Conservation (phyloP, 1,284 basidiomycete genomes). For the Trametes polyzona region DNA sequence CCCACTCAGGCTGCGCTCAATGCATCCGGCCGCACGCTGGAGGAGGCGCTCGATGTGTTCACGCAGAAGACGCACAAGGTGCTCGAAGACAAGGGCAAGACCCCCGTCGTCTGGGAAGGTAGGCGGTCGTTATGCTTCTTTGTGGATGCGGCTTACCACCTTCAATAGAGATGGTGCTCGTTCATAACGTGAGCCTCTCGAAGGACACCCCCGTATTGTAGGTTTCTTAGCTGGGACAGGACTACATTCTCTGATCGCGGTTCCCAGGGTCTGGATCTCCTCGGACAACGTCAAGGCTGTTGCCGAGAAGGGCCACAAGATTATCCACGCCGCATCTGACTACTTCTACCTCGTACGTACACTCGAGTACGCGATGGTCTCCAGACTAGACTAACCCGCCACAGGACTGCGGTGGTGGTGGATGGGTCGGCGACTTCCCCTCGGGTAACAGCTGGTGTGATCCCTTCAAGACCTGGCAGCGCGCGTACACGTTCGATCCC, state of each 20-base stretch:
- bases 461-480: conserved; percentile 80
- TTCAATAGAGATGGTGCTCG: conserved; percentile 68
- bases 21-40: conserved; percentile 54
- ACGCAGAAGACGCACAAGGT: conserved; percentile 55
- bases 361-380: not conserved
- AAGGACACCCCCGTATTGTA: conserved; percentile 75
- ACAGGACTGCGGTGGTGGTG: conserved; percentile 82
- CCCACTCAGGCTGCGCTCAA: conserved; percentile 58
- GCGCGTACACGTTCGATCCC: conserved; percentile 78
- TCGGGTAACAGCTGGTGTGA: conserved; percentile 64
- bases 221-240: conserved; percentile 20
- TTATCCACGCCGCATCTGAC: conserved; percentile 59
- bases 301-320: conserved; percentile 49
- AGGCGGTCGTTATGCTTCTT: conserved; percentile 14
- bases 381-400: not conserved
- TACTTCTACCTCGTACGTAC: conserved; percentile 61
- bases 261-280: conserved; percentile 58
- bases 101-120: conserved; percentile 76
- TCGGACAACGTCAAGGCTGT: conserved; percentile 49
- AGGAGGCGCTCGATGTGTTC: conserved; percentile 68
- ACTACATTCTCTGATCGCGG: not conserved
- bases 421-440: conserved; percentile 70
- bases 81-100: conserved; percentile 51
- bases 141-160: not conserved
- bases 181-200: conserved; percentile 62